Evolutionary conservation across 2,329 filamentous ascomycete species (phyloP), one percentile per base, ranked within the genome.

Genomic region (Ceratocystiopsis sp.): DNA sequence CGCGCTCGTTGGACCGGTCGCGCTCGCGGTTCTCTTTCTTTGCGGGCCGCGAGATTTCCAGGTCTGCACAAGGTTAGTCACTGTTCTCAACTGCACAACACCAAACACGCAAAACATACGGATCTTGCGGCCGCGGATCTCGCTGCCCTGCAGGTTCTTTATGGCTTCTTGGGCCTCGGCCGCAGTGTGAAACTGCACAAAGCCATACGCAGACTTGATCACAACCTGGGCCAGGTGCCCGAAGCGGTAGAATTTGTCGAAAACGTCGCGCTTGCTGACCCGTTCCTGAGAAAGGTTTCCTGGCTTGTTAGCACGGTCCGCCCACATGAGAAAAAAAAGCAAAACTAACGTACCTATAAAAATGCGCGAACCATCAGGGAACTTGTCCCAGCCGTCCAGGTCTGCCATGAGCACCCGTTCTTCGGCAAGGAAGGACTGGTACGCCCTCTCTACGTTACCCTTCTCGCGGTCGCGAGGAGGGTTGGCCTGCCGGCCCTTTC

Each of bases 191-290:
- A 93, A 98, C 57, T 96, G 91, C 34, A 96, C 86, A 57, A 96
- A 98, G 2, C 91, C 91, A 60, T 94, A 96, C 2, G 87, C 87
- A 51, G 91, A 86, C 60, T 96, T 96, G 53, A 96, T 84, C 1
- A 86, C 93, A 47, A 96, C 91, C 58, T 98, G 91, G 2, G 87
- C 89, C 39, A 98, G 67, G 48, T 79, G 80, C 43, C 91, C 91
- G 57, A 85, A 87, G 45, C 71, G 73, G 55, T 86, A 78, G 57
- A 98, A 96, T 16, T 89, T 71, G 56, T 93, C 81, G 61, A 94
- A 96, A 10, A 96, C 77, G 60, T 96, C 87, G 50, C 82, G 76
- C 61, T 96, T 96, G 8, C 84, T 91, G 14, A 94, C 87, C 56
- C 87, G 80, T 58, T 96, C 89, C 42, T 83, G 89, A 2, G 86